Percentiles rank a stretch among this genome's conserved stretches.
These are phyloP conservation scores for Fusarium torulosum DNA, from an alignment of 2,329 filamentous ascomycete genomes.

Conservation along the genomic window DNA sequence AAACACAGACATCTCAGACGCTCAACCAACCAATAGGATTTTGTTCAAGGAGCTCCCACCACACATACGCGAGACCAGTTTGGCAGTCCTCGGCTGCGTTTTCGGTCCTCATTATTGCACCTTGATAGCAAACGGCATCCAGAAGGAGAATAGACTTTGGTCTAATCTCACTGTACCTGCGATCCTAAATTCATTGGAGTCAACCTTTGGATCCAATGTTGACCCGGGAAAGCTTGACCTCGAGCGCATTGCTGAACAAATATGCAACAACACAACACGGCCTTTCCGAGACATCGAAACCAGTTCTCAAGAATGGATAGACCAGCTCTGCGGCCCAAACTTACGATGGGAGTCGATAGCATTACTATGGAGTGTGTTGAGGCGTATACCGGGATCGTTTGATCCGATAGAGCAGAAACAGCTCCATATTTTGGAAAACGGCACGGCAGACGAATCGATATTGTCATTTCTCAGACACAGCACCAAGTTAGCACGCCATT, in stretches of 20 bases:
- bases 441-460: neutral
- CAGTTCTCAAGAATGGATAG: slow-evolving; percentile 3
- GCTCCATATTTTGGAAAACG: neutral
- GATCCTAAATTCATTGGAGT: neutral
- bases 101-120: slow-evolving; percentile 4
- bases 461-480: neutral
- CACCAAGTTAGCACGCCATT: neutral
- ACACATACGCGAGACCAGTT: neutral
- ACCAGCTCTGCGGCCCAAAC: slow-evolving; percentile 10
- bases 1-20: neutral
- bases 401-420: neutral
- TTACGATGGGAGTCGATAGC: slow-evolving; percentile 10
- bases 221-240: neutral
- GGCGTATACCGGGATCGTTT: neutral
- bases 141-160: slow-evolving; percentile 13
- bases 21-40: neutral
- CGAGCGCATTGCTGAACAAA: neutral
- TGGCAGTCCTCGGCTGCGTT: neutral
- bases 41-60: neutral
- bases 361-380: slow-evolving; percentile 14
- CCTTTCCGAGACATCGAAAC: slow-evolving; percentile 1
- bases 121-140: neutral
- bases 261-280: slow-evolving; percentile 1
- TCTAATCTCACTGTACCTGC: slow-evolving; percentile 10
- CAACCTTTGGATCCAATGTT: neutral